Conservation (phyloP, 2,329 filamentous ascomycete species). For the Ceratocystis cubensis region DNA sequence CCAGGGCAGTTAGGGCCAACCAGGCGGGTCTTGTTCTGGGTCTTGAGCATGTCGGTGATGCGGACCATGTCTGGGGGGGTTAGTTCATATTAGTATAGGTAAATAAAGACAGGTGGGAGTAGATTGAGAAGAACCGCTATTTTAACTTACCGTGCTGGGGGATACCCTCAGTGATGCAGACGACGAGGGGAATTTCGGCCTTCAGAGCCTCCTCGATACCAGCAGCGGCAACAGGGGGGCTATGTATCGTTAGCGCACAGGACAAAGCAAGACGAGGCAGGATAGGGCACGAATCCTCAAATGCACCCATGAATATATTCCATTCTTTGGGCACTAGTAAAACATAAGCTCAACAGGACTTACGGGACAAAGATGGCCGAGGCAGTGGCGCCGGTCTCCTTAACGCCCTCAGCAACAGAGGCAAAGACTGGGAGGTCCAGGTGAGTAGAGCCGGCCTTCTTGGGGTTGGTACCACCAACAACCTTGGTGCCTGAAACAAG, state of each 20-base stretch:
- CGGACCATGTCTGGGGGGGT: conserved; percentile 75
- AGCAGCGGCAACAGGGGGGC: conserved; percentile 78
- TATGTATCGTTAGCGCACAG: conserved; percentile 28
- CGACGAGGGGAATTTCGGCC: conserved; percentile 86
- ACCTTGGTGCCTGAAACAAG: conserved; percentile 71
- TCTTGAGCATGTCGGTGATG: conserved; percentile 95
- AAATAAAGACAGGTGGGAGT: no score
- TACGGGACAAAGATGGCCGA: conserved; percentile 96
- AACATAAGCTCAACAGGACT: conserved; percentile 25
- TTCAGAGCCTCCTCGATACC: conserved; percentile 94
- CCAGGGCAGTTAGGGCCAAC: conserved; percentile 97
- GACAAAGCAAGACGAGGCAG: not conserved
- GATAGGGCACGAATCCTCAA: not conserved
- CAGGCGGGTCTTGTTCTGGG: conserved; percentile 90
- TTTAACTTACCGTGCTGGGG: conserved; percentile 71
- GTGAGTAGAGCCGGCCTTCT: conserved; percentile 88
- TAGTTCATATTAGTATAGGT: no score
- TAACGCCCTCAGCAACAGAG: conserved; percentile 75
- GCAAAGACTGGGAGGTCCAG: conserved; percentile 87
- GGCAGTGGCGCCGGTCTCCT: conserved; percentile 79
- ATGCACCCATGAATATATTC: not conserved
- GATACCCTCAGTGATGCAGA: conserved; percentile 97
- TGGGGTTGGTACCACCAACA: conserved; percentile 96
- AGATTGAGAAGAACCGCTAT: no score
- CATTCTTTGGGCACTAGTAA: not conserved